phyloP scores from a whole-genome alignment of 805 yeast species.

The Ogataea minuta region DNA sequence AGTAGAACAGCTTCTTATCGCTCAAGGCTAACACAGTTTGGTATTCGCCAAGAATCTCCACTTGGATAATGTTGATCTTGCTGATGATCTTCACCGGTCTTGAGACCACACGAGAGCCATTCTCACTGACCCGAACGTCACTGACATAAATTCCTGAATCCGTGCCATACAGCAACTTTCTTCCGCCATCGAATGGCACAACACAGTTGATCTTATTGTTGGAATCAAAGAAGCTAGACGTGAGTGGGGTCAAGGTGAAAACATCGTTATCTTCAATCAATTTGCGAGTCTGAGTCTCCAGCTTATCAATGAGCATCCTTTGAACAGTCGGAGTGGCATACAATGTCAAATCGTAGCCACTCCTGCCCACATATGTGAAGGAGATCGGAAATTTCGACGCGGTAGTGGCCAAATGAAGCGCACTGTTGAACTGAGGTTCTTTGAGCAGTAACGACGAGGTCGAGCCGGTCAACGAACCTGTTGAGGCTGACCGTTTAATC shows the following conservation, averaged over 20 bases:
- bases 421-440: slow-evolving; percentile 19
- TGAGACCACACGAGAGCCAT: slow-evolving; percentile 51
- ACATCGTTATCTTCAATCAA: slow-evolving; percentile 73
- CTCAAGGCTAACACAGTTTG: slow-evolving; percentile 75
- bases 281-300: slow-evolving; percentile 74
- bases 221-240: slow-evolving; percentile 71
- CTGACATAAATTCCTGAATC: slow-evolving; percentile 87
- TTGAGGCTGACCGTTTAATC: slow-evolving; percentile 41
- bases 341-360: slow-evolving; percentile 52
- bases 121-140: slow-evolving; percentile 55
- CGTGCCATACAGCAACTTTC: slow-evolving; percentile 86
- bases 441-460: slow-evolving; percentile 29
- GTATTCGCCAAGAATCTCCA: slow-evolving; percentile 90
- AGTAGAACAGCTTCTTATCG: slow-evolving; percentile 77
- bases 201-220: slow-evolving; percentile 83
- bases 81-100: slow-evolving; percentile 75
- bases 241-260: slow-evolving; percentile 72
- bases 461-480: slow-evolving; percentile 31
- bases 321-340: slow-evolving; percentile 64
- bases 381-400: slow-evolving; percentile 46
- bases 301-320: slow-evolving; percentile 74
- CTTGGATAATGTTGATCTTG: slow-evolving; percentile 76
- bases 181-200: slow-evolving; percentile 91
- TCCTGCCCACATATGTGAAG: slow-evolving; percentile 51
- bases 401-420: slow-evolving; percentile 24